These are phyloP conservation scores for Nasturtium officinale DNA, from an alignment of 345 rosid genomes.

Conservation along the genomic window DNA sequence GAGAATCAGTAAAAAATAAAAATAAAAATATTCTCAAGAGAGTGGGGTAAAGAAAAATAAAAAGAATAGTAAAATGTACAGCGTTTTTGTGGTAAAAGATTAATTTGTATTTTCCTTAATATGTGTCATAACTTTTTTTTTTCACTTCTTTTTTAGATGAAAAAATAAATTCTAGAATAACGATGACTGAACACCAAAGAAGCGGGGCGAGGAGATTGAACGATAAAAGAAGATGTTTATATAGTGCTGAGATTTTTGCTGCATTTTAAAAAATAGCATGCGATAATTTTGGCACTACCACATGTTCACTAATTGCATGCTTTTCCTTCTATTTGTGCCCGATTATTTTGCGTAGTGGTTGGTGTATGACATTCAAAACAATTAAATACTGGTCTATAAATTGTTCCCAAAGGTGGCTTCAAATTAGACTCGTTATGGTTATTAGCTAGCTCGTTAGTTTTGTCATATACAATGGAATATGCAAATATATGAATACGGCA, in stretches of 20 bases:
- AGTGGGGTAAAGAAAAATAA: neutral
- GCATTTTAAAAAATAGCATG: conserved; percentile 7
- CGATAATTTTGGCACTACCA: conserved; percentile 5
- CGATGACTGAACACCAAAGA: neutral
- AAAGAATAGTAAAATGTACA: neutral
- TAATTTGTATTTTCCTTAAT: too few relatives aligned
- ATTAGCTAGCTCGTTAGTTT: too few relatives aligned
- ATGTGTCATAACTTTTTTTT: too few relatives aligned
- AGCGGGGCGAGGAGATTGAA: neutral
- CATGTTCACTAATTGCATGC: conserved; percentile 10
- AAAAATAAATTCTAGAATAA: neutral
- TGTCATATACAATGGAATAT: too few relatives aligned
- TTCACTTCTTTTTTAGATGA: too few relatives aligned
- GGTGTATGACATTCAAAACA: too few relatives aligned
- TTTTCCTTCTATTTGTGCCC: neutral
- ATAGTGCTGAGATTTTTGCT: neutral
- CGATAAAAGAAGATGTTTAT: neutral
- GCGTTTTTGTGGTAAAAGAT: too few relatives aligned
- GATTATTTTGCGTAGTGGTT: neutral
- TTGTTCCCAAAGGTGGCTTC: too few relatives aligned
- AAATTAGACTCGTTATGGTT: too few relatives aligned
- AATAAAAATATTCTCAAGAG: neutral
- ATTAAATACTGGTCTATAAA: too few relatives aligned
- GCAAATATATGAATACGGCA: too few relatives aligned
- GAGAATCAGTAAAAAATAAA: neutral